Evolutionary conservation across 179 eudicot genomes (phyloP), one percentile per base, ranked within the genome.

Genomic region (Spinacia oleracea): DNA sequence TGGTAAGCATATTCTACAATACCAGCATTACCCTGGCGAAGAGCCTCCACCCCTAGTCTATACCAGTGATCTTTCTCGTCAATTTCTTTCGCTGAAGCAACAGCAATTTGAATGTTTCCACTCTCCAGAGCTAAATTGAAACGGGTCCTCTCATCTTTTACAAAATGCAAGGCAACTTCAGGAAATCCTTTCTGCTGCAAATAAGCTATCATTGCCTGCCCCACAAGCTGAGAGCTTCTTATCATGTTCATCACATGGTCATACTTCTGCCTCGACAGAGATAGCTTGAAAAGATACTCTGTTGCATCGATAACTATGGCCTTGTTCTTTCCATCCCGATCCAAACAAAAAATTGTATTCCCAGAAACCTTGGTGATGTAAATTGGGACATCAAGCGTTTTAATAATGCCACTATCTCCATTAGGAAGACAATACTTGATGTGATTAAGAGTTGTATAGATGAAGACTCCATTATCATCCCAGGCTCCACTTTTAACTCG

Each of bases 401-500:
- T 95, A 67, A 95, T 89, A 48, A 95, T 95, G 70, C 98, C 98
- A 90, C 90, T 90, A 76, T 94, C 98, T 64, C 98, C 98, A 80
- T 94, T 94, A 1, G 97, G 97, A 76, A 94, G 94, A 72, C 98
- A 95, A 81, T 93, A 95, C 78, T 95, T 95, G 74, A 95, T 93
- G 85, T 95, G 98, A 64, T 94, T 95, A 27, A 95, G 72, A 15
- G 98, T 95, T 12, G 98, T 86, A 80, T 95, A 95, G 74, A 95
- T 91, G 76, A 95, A 95, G 23, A 95, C 97, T 65, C 98, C 98
- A 78, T 91, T 93, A 75, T 93, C 98, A 83, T 93, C 97, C 98
- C 98, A 95, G 45, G 92, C 92, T 70, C 98, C 98, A 76, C 98
- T 93, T 88, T 95, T 95, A 16, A 93, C 95, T 63, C 98, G 97